Base-by-base conservation (phyloP, 2,329 filamentous ascomycete species). In the Cladosporium austrohemisphaericum region DNA sequence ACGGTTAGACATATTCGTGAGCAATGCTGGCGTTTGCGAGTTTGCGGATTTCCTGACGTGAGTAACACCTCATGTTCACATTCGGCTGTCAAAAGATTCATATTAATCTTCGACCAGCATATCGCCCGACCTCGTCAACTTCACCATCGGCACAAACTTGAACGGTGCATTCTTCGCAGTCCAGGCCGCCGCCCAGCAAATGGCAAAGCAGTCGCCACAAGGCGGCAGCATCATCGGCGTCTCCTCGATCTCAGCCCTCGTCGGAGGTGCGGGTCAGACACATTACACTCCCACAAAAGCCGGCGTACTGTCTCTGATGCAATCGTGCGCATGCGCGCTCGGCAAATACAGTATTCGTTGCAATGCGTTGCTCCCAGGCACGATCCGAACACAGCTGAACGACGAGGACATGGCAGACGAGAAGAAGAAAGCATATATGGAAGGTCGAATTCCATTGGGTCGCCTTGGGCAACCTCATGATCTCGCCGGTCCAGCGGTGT, bases 281-380 rank as follows among this genome's bases (percentile, higher is more conserved):
- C 89, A 95, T 65, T 95, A 94, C 69, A 94, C 89, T 13, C 87
- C 89, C 8, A 94, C 89, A 13, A 95, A 95, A 68, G 88, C 89
- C 0, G 89, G 88, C 2, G 78, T 95, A 2, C 65, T 88, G 29
- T 86, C 81, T 38, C 74, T 95, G 36, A 93, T 94, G 80, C 89
- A 95, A 72, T 88, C 84, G 56, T 83, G 81, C 29, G 89, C 89
- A 0, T 85, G 88, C 26, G 87, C 89, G 7, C 69, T 95, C 36
- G 89, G 89, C 0, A 78, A 80, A 61, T 79, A 93, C 66, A 74
- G 76, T 4, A 90, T 95, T 48, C 71, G 89, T 45, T 94, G 89
- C 65, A 95, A 95, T 66, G 88, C 89, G 1, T 68, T 95, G 48
- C 70, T 95, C 11, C 89, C 89, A 1, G 89, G 89, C 0, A 94